Base-by-base conservation (phyloP, 2,329 filamentous ascomycete genomes). In the Beauveria bassiana region DNA sequence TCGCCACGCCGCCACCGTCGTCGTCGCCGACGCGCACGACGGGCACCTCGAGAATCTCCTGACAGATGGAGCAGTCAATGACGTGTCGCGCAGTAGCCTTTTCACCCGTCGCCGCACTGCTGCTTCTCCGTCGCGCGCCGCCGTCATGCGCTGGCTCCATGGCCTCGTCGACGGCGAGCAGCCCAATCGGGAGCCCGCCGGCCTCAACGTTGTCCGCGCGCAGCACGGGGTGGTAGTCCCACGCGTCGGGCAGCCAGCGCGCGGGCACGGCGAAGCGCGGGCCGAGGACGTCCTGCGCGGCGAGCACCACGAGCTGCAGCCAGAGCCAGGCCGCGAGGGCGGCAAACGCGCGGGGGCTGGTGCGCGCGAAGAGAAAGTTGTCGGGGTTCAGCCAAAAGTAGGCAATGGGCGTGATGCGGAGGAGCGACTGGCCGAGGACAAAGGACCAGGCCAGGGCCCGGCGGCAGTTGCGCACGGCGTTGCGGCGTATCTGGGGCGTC, bases 61-160 rank as follows among this genome's bases (percentile, higher is more conserved):
- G 89, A 72, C 95, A 99, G 66, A 99, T 97, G 20, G 93, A 91
- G 74, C 95, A 99, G 76, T 98, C 93, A 63, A 96, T 95, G 1
- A 73, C 84, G 51, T 82, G 75, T 14, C 70, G 71, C 55, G 67
- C 71, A 40, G 52, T 71, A 66, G 43, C 46, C 47, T 56, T 62
- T 38, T 76, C 70, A 64, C 77, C 63, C 64, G 74, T 70, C 54
- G 67, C 20, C 1, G 28, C 28, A 22, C 26, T 38, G 61, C 53
- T 45, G 31, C 40, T 38, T 6, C 45, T 50, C 67, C 50, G 24
- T 34, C 57, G 57, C n/a, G 31, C 22, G 3, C 46, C 3, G 14
- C 45, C 24, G 10, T 16, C 16, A n/a, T 26, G 24, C 49, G 24
- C 24, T 26, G 9, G 5, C 34, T 38, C 34, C 34, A 38, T 6